Evolutionary conservation across 257 asterid species (phyloP).

Genomic region (Solanum paucissectum): DNA sequence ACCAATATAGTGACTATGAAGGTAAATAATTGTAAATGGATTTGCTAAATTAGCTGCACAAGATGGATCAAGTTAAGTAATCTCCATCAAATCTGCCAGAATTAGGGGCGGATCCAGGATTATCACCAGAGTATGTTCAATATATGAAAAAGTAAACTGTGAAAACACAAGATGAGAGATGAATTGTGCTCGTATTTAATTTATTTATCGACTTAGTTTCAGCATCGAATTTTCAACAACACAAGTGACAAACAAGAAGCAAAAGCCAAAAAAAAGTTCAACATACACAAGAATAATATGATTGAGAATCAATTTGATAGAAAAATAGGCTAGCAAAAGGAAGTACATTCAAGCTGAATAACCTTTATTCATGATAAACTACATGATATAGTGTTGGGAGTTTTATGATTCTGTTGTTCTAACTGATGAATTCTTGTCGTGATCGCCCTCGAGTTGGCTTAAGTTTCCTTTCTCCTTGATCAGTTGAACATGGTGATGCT

Average conservation of each 20-base stretch:
- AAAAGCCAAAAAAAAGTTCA: background rate
- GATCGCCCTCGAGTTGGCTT: conserved; percentile 87
- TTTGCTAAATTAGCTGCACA: background rate
- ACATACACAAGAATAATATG: background rate
- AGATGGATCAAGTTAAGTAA: background rate
- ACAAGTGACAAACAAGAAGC: background rate
- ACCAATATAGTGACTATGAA: background rate
- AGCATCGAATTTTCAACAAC: background rate
- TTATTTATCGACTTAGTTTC: background rate
- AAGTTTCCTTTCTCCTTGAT: conserved; percentile 97
- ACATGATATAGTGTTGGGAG: background rate
- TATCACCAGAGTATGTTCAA: background rate
- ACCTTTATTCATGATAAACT: background rate
- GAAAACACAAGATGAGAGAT: background rate
- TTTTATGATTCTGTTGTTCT: background rate
- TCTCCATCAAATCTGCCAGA: background rate
- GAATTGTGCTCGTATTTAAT: background rate
- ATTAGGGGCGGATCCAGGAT: background rate
- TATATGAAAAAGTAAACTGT: background rate
- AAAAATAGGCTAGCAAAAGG: background rate
- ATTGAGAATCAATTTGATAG: background rate
- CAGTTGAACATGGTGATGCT: conserved; percentile 90
- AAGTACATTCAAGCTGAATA: background rate
- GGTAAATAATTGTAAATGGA: background rate
- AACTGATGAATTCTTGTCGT: conserved; percentile 26